Percentiles rank a stretch among this genome's conserved stretches.
Evolutionary conservation across 2,329 filamentous ascomycete genomes (phyloP).

Genomic region (Neophaeococcomyces aloes): DNA sequence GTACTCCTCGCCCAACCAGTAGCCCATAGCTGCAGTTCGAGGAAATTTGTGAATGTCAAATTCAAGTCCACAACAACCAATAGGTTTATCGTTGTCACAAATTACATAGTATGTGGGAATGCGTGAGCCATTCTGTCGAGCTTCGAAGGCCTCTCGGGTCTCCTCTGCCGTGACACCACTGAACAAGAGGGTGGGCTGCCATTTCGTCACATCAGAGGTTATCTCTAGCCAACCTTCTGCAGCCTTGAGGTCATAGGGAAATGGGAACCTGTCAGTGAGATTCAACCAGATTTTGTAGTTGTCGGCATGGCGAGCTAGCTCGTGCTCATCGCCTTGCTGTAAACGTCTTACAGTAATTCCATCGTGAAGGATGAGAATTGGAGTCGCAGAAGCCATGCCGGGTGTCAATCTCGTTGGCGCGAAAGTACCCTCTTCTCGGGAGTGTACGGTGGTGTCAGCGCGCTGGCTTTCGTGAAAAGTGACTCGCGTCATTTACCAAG

Average conservation of each 20-base stretch:
- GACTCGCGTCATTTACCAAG: too few species aligned
- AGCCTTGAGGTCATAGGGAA: conserved; percentile 5
- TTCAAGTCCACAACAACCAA: conserved; percentile 6
- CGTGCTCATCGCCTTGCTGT: not conserved
- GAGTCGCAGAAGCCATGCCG: too few species aligned
- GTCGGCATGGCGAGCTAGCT: conserved; percentile 15
- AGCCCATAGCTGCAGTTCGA: conserved; percentile 1
- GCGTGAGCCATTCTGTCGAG: not conserved
- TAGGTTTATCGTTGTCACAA: conserved; percentile 4
- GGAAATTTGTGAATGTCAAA: not conserved
- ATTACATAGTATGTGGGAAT: conserved; percentile 5
- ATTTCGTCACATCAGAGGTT: not conserved
- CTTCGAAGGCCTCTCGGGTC: not conserved
- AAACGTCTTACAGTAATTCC: not conserved
- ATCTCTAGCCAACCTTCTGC: conserved; percentile 4
- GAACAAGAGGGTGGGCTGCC: not conserved
- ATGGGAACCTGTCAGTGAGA: conserved; percentile 7
- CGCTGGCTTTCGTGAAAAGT: too few species aligned
- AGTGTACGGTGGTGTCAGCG: too few species aligned
- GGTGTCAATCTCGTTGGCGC: too few species aligned
- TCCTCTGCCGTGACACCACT: not conserved
- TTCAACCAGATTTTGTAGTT: conserved; percentile 11
- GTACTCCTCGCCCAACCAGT: conserved; percentile 8
- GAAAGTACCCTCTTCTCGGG: too few species aligned
- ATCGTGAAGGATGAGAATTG: conserved; percentile 1